These are phyloP conservation scores for Aureobasidium vineae DNA, from an alignment of 2,329 filamentous ascomycete genomes.

Conservation along the genomic window DNA sequence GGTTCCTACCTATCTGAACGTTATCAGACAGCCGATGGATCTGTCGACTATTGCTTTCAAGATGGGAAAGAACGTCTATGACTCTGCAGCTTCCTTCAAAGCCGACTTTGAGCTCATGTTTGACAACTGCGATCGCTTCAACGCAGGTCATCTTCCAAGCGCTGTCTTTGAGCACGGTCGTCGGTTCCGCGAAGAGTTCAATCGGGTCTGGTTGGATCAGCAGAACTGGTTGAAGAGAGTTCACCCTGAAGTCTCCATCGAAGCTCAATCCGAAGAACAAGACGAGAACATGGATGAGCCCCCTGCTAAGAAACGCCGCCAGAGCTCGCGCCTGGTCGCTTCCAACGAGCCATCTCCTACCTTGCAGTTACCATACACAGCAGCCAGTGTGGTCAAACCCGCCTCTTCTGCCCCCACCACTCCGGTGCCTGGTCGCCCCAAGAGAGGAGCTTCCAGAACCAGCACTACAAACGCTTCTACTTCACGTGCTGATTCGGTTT, in stretches of 20 bases:
- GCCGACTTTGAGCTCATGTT: conserved; percentile 15
- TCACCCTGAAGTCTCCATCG: not conserved
- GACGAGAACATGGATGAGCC: not conserved
- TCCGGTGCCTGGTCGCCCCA: not conserved
- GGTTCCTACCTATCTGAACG: not conserved
- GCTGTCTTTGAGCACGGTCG: not conserved
- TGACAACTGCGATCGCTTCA: conserved; percentile 10
- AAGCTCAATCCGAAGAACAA: not conserved
- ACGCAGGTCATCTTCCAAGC: conserved; percentile 3
- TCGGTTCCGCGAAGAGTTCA: not conserved
- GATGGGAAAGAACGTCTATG: not conserved
- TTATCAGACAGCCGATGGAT: conserved; percentile 9
- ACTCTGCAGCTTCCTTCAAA: not conserved
- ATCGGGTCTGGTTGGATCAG: not conserved
- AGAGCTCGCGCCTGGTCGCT: not conserved
- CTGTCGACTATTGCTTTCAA: not conserved
- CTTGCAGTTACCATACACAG: not conserved
- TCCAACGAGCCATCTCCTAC: not conserved
- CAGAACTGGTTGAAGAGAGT: not conserved
- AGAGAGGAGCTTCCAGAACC: not conserved
- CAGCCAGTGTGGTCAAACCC: not conserved
- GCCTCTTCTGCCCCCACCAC: not conserved
- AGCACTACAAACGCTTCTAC: not conserved
- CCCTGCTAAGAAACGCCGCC: not conserved
- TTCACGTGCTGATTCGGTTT: not conserved